Conservation (phyloP, 257 asterid species). For the Plantago ovata region DNA sequence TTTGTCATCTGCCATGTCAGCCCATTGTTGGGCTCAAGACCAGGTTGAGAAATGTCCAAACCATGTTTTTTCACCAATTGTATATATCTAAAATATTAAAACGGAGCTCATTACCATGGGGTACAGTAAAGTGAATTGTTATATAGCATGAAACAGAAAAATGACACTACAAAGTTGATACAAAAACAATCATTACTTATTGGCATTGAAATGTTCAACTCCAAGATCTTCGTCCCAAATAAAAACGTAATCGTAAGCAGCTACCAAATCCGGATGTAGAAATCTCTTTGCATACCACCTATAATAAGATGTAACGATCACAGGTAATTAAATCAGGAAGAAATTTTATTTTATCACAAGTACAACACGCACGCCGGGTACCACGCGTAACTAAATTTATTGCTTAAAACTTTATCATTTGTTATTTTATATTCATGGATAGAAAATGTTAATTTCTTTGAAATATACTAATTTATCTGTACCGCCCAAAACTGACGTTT, state of each 20-base stretch:
- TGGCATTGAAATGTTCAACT: slow-evolving; percentile 92
- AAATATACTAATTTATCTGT: too few species aligned
- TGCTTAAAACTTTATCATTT: too few species aligned
- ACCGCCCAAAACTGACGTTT: too few species aligned
- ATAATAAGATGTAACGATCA: slow-evolving; percentile 14
- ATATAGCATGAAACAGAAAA: too few species aligned
- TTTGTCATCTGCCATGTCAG: slow-evolving; percentile 99
- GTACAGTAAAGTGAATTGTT: neutral
- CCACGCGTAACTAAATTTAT: too few species aligned
- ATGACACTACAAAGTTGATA: neutral
- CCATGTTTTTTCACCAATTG: slow-evolving; percentile 87
- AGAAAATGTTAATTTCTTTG: too few species aligned
- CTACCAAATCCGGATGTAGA: slow-evolving; percentile 92
- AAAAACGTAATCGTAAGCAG: slow-evolving; percentile 93
- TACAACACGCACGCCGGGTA: too few species aligned
- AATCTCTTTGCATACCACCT: slow-evolving; percentile 99
- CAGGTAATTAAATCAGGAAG: slow-evolving; percentile 12
- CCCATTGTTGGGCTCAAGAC: slow-evolving; percentile 99
- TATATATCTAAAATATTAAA: slow-evolving; percentile 55
- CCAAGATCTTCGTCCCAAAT: slow-evolving; percentile 99
- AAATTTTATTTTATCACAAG: neutral
- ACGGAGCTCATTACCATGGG: neutral
- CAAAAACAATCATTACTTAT: slow-evolving; percentile 41
- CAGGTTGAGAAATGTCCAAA: slow-evolving; percentile 97
- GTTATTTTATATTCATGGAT: too few species aligned